phyloP scores from a whole-genome alignment of 768 basidiomycete genomes.

The Panaeolus cyanescens region DNA sequence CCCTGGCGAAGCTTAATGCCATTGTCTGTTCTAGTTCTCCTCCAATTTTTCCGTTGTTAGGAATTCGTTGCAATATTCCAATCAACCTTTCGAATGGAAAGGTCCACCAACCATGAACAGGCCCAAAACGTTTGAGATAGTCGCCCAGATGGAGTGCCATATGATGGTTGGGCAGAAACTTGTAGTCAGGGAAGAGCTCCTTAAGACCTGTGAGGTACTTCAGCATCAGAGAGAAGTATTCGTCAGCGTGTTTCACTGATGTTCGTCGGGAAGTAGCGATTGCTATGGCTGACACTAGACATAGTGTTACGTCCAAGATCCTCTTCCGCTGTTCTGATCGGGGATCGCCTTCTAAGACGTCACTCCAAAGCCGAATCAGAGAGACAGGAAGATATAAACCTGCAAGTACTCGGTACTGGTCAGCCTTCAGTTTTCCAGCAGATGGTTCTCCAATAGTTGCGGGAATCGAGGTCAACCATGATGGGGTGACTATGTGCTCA shows the following conservation, averaged over 20 bases:
- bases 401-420: constrained; percentile 35
- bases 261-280: constrained; percentile 10
- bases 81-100: constrained; percentile 37
- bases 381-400: constrained; percentile 33
- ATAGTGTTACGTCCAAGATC: constrained; percentile 9
- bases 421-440: constrained; percentile 28
- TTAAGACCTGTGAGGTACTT: constrained; percentile 4
- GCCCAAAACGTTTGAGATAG: constrained; percentile 25
- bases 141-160: constrained; percentile 24
- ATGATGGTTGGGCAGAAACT: constrained; percentile 23
- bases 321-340: not conserved
- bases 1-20: constrained; percentile 9
- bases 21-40: constrained; percentile 22
- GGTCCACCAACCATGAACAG: constrained; percentile 28
- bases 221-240: constrained; percentile 6
- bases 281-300: constrained; percentile 13
- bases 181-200: constrained; percentile 9
- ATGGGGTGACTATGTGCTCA: constrained; percentile 17
- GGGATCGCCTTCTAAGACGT: not conserved
- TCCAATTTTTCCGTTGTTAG: constrained; percentile 24
- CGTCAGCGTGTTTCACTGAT: constrained; percentile 2
- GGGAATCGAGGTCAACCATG: constrained; percentile 20
- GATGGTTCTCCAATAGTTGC: constrained; percentile 15
- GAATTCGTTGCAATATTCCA: constrained; percentile 30
- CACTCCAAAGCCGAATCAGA: constrained; percentile 34